Evolutionary conservation across 805 yeast species (phyloP).

Genomic region (Saccharomycopsis synnaedendra): DNA sequence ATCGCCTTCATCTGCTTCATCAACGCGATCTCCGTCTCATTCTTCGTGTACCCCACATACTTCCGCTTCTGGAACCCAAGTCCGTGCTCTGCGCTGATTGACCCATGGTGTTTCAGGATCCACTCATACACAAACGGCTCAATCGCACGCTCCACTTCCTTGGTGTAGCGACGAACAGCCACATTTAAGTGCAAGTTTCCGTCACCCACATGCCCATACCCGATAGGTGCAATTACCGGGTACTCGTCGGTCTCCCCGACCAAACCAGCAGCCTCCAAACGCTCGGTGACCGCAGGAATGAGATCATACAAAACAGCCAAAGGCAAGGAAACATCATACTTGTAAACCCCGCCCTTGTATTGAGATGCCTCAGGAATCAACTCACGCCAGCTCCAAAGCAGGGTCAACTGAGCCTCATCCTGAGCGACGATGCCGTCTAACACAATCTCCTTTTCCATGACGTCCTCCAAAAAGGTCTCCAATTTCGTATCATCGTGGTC

Average conservation of each 20-base stretch:
- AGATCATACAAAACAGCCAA: constrained; percentile 68
- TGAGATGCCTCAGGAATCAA: constrained; percentile 83
- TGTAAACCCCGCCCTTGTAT: constrained; percentile 86
- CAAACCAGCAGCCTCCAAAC: constrained; percentile 44
- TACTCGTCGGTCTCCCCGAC: constrained; percentile 50
- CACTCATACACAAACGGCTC: constrained; percentile 96
- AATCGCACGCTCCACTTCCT: constrained; percentile 64
- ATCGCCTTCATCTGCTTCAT: constrained; percentile 71
- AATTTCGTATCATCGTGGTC: constrained; percentile 90
- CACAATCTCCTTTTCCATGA: constrained; percentile 76
- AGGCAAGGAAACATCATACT: constrained; percentile 92
- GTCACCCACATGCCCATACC: constrained; percentile 98
- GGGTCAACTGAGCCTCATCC: constrained; percentile 76
- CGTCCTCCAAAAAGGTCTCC: constrained; percentile 69
- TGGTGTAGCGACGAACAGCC: constrained; percentile 72
- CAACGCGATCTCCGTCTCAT: constrained; percentile 53
- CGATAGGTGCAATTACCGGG: constrained; percentile 85
- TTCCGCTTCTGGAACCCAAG: constrained; percentile 93
- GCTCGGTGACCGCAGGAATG: constrained; percentile 65
- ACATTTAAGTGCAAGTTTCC: constrained; percentile 94
- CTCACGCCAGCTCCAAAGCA: constrained; percentile 95
- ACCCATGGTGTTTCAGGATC: constrained; percentile 61
- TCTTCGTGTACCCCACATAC: constrained; percentile 78
- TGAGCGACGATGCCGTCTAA: constrained; percentile 95
- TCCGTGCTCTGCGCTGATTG: constrained; percentile 96